Percentiles rank a stretch among this genome's conserved stretches.
These are phyloP conservation scores for Chaetomiaceae sp. DNA, from an alignment of 2,329 filamentous ascomycete species.

Conservation along the genomic window DNA sequence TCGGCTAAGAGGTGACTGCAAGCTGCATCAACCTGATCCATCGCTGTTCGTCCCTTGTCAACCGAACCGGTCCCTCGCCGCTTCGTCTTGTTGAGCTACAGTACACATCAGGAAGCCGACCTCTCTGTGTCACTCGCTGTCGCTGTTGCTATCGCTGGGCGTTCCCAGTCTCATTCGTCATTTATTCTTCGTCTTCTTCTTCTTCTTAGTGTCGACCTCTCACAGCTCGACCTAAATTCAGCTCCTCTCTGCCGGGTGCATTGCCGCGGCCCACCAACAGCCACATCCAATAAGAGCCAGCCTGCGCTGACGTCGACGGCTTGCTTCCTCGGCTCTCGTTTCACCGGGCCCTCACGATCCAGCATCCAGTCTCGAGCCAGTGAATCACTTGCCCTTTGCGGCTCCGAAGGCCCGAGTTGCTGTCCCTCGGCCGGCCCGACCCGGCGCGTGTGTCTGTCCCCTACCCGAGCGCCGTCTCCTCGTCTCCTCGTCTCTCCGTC, in stretches of 20 bases:
- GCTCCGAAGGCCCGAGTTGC: conserved; percentile 19
- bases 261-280: conserved; percentile 20
- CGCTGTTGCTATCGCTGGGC: neutral
- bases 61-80: too few species aligned
- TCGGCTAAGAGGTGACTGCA: too few species aligned
- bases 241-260: conserved; percentile 17
- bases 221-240: neutral
- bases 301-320: conserved; percentile 4
- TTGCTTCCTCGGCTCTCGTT: conserved; percentile 23
- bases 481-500: conserved; percentile 9
- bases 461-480: conserved; percentile 3
- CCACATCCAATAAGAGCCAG: conserved; percentile 15
- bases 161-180: too few species aligned
- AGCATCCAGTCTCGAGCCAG: too few species aligned
- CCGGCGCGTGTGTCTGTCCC: conserved; percentile 16
- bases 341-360: conserved; percentile 11
- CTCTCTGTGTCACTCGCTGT: neutral
- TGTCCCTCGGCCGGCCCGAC: conserved; percentile 19
- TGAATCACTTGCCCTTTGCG: conserved; percentile 13
- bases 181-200: conserved; percentile 12
- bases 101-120: neutral
- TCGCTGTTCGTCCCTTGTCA: too few species aligned
- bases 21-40: too few species aligned
- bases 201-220: neutral
- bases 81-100: too few species aligned